A percentile compares a stretch with the other conserved stretches of the same genome.
phyloP scores from a whole-genome alignment of 805 yeast species.

The Phaffomyces antillensis region DNA sequence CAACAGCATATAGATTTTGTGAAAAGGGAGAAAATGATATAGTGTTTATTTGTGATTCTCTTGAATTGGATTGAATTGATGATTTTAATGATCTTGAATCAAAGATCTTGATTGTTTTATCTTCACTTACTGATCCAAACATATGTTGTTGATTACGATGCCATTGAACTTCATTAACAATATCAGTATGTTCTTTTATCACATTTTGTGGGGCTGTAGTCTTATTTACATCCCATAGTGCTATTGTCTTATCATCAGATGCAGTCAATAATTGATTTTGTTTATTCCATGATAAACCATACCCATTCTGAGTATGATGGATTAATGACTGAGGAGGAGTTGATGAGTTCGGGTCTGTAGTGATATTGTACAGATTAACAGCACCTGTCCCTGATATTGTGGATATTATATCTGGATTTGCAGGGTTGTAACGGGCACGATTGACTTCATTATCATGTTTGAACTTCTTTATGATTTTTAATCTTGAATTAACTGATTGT shows the following conservation, averaged over 20 bases:
- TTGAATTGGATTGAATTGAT: constrained; percentile 22
- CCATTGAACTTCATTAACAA: constrained; percentile 76
- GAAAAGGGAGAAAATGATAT: constrained; percentile 61
- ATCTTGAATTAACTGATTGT: constrained; percentile 39
- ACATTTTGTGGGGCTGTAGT: constrained; percentile 24
- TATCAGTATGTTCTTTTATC: constrained; percentile 39
- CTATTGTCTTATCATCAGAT: constrained; percentile 61
- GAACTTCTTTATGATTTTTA: constrained; percentile 55
- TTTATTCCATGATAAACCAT: constrained; percentile 65
- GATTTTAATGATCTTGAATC: constrained; percentile 39
- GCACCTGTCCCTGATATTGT: constrained; percentile 65
- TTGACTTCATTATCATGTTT: constrained; percentile 61
- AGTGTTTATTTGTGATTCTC: constrained; percentile 45
- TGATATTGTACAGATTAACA: constrained; percentile 41
- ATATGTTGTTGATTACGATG: constrained; percentile 40
- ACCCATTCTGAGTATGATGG: constrained; percentile 64
- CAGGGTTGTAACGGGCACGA: constrained; percentile 67
- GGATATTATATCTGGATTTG: constrained; percentile 45
- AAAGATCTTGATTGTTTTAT: constrained; percentile 43
- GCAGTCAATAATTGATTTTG: constrained; percentile 49
- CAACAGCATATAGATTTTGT: constrained; percentile 54
- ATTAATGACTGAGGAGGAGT: constrained; percentile 26
- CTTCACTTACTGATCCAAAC: constrained; percentile 74
- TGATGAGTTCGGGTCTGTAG: constrained; percentile 22
- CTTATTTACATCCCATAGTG: constrained; percentile 45